phyloP scores from a whole-genome alignment of 345 rosid species.

The Psidium guajava region DNA sequence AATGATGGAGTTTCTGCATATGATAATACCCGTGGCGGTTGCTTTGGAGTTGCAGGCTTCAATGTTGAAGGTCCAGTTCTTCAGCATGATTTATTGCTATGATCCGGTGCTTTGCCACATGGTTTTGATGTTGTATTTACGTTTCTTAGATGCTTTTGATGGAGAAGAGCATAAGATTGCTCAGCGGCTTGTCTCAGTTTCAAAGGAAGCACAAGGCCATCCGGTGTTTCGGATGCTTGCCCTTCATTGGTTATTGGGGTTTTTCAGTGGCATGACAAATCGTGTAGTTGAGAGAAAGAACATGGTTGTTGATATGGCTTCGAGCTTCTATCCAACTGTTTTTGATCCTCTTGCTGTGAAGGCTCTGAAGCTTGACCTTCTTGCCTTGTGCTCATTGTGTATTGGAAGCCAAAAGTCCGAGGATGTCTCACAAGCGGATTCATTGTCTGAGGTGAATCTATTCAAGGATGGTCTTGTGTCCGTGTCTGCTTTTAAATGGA shows the following conservation, averaged over 20 bases:
- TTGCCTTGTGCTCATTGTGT: conserved; percentile 52
- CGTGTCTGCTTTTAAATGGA: conserved; percentile 84
- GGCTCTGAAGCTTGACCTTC: conserved; percentile 76
- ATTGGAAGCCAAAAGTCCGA: conserved; percentile 24
- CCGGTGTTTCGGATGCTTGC: conserved; percentile 78
- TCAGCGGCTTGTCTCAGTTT: conserved; percentile 48
- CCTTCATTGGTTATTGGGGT: conserved; percentile 76
- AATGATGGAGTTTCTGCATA: conserved; percentile 69
- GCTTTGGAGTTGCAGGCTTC: conserved; percentile 84
- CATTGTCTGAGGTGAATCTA: conserved; percentile 27
- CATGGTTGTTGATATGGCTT: conserved; percentile 43
- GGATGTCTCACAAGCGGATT: conserved; percentile 9
- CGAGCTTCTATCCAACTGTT: conserved; percentile 60
- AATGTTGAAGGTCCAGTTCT: conserved; percentile 86
- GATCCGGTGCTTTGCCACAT: conserved; percentile 71
- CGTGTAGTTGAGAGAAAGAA: conserved; percentile 33
- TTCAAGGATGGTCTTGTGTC: conserved; percentile 64
- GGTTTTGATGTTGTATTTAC: conserved; percentile 52
- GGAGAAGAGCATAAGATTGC: conserved; percentile 74
- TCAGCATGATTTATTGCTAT: conserved; percentile 75
- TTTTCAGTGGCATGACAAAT: conserved; percentile 34
- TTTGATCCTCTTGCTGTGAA: conserved; percentile 91
- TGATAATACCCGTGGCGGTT: conserved; percentile 67
- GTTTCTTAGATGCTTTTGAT: conserved; percentile 58
- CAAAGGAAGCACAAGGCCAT: conserved; percentile 51